Evolutionary conservation across 2,329 filamentous ascomycete species (phyloP), one percentile per base, ranked within the genome.

Genomic region (Akanthomyces uredinophilus): DNA sequence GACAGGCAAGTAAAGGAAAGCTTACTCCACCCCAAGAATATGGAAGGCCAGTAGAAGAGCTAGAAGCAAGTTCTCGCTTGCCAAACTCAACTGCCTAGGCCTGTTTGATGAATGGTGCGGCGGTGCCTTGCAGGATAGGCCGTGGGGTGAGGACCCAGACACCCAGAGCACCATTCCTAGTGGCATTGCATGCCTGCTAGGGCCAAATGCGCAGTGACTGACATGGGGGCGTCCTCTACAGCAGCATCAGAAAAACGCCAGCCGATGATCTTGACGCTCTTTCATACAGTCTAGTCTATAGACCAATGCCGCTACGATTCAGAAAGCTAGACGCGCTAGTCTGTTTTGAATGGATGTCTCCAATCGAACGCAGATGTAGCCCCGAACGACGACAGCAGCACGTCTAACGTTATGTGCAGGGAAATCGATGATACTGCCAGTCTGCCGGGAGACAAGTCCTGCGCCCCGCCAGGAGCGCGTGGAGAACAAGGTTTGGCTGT

Each of bases 401-500:
- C 53, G 46, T n/a, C n/a, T n/a, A n/a, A n/a, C n/a, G n/a, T n/a
- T n/a, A n/a, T n/a, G 13, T 46, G n/a, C 29, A 22, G n/a, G 39
- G 50, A 16, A 11, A 39, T 52, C 50, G n/a, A 52, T 14, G 49
- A 39, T 39, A 22, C 7, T 7, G n/a, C 39, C 43, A n/a, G 44
- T 14, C 7, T 7, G n/a, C 39, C 43, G 13, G 44, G n/a, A 22
- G 10, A 27, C 13, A 49, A 4, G 20, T 6, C 2, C 46, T 32
- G 14, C 20, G 55, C n/a, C 46, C 32, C 32, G 43, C 43, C 14
- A 49, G 14, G 29, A 11, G 32, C 20, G 29, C 44, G 44, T 58
- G 55, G 55, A 58, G 55, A 58, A 58, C 32, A 50, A 58, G 55
- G 55, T 58, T 58, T 50, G n/a, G 54, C 14, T 39, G 54, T 29